Conservation (phyloP, 2,329 filamentous ascomycete genomes). For the Fusarium irregulare region DNA sequence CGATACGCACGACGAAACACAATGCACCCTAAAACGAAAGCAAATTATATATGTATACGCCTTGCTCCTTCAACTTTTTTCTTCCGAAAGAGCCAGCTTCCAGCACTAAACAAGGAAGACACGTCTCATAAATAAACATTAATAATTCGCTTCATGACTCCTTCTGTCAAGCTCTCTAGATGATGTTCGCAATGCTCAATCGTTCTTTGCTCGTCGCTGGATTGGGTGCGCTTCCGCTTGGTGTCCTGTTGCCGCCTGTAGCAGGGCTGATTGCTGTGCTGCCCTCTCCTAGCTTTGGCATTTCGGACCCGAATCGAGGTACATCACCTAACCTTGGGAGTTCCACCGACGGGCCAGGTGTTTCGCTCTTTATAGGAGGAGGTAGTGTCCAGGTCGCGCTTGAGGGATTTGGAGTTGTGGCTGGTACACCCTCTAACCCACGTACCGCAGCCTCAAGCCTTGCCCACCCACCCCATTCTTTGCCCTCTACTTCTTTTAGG, state of each 20-base stretch:
- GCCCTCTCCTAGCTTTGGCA: constrained; percentile 39
- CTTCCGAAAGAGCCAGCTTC: constrained; percentile 24
- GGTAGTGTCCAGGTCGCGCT: constrained; percentile 52
- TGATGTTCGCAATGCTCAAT: constrained; percentile 60
- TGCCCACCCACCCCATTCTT: constrained; percentile 85
- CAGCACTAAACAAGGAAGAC: constrained; percentile 19
- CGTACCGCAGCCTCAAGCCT: constrained; percentile 68
- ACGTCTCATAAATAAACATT: constrained; percentile 40
- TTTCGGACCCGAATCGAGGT: constrained; percentile 47
- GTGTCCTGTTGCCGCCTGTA: constrained; percentile 38
- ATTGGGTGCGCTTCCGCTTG: constrained; percentile 29
- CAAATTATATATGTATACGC: constrained; percentile 24
- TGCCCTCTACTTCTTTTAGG: constrained; percentile 66
- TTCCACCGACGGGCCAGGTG: constrained; percentile 43
- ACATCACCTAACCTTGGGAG: constrained; percentile 48
- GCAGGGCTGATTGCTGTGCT: constrained; percentile 47
- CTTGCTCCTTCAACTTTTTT: constrained; percentile 26
- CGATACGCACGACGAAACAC: constrained; percentile 14
- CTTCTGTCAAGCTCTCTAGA: constrained; percentile 44
- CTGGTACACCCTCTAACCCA: constrained; percentile 45
- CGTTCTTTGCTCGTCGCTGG: constrained; percentile 47
- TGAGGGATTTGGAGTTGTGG: constrained; percentile 47
- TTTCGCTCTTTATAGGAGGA: constrained; percentile 53
- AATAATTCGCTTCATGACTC: constrained; percentile 25
- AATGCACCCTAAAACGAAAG: constrained; percentile 22